These are phyloP conservation scores for Kwoniella mangroviensis DNA, from an alignment of 768 basidiomycete species.

Conservation along the genomic window DNA sequence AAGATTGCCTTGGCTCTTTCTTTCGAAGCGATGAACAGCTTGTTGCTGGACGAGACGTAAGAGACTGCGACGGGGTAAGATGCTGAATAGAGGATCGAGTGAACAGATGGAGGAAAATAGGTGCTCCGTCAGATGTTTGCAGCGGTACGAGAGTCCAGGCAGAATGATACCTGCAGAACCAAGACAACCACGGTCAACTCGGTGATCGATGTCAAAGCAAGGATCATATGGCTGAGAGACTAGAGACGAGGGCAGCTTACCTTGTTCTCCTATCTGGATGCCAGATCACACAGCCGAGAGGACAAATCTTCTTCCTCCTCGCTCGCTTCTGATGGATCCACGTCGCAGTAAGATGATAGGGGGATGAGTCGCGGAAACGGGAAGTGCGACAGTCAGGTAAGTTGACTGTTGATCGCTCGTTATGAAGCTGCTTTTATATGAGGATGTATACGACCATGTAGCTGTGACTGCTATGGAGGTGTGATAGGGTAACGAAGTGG, in stretches of 20 bases:
- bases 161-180: neutral
- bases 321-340: neutral
- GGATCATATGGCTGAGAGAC: neutral
- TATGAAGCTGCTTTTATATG: neutral
- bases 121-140: neutral
- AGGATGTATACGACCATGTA: neutral
- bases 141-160: neutral
- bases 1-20: too few relatives aligned
- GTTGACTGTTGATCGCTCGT: neutral
- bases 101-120: too few relatives aligned
- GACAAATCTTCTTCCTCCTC: neutral
- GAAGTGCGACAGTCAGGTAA: neutral
- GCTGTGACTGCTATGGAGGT: neutral
- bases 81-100: too few relatives aligned
- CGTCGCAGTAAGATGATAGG: neutral
- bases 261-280: neutral
- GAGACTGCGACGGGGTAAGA: too few relatives aligned
- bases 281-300: neutral
- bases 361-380: neutral
- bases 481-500: neutral
- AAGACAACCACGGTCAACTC: constrained; percentile 10
- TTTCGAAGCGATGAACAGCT: too few relatives aligned
- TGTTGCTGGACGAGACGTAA: too few relatives aligned
- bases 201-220: constrained; percentile 1
- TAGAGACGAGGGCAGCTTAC: neutral